These are phyloP conservation scores for Wallacemonas sp. DNA, from an alignment of 208 protist genomes.

Conservation along the genomic window DNA sequence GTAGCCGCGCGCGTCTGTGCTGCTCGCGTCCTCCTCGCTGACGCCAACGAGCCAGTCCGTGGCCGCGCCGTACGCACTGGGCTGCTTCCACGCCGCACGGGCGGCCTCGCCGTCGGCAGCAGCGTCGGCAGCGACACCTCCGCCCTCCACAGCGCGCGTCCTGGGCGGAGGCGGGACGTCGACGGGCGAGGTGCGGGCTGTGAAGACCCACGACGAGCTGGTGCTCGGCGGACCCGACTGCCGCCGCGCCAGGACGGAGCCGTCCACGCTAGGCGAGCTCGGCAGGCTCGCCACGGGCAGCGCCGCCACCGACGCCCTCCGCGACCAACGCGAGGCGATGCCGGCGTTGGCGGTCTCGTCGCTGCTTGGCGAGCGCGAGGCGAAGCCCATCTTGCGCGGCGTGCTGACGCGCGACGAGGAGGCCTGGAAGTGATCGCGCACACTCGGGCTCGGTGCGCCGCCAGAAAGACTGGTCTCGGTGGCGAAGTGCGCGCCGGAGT, in stretches of 20 bases:
- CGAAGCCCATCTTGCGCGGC: neutral
- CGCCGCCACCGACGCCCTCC: too few relatives aligned
- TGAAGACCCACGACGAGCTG: neutral
- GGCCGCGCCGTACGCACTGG: neutral
- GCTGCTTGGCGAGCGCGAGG: constrained; percentile 6
- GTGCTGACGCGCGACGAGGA: neutral
- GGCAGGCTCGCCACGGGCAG: neutral
- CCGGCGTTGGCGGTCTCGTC: neutral
- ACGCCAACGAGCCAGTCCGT: constrained; percentile 8
- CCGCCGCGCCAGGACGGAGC: too few relatives aligned
- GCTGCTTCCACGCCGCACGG: constrained; percentile 1
- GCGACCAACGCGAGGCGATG: too few relatives aligned
- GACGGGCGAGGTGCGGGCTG: neutral
- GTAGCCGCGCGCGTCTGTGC: constrained; percentile 19
- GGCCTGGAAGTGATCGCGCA: neutral
- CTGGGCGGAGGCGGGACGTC: neutral
- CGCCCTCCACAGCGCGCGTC: too few relatives aligned
- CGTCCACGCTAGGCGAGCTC: neutral
- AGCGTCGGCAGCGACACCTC: too few relatives aligned
- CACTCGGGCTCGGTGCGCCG: neutral
- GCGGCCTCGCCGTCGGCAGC: neutral
- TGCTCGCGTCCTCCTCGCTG: constrained; percentile 23
- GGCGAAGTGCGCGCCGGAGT: neutral
- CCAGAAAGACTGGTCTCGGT: neutral
- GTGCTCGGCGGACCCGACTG: neutral